A percentile compares a stretch with the other conserved stretches of the same genome.
phyloP scores from a whole-genome alignment of 352 stramenopile species.

The Halophytophthora batemanensis region DNA sequence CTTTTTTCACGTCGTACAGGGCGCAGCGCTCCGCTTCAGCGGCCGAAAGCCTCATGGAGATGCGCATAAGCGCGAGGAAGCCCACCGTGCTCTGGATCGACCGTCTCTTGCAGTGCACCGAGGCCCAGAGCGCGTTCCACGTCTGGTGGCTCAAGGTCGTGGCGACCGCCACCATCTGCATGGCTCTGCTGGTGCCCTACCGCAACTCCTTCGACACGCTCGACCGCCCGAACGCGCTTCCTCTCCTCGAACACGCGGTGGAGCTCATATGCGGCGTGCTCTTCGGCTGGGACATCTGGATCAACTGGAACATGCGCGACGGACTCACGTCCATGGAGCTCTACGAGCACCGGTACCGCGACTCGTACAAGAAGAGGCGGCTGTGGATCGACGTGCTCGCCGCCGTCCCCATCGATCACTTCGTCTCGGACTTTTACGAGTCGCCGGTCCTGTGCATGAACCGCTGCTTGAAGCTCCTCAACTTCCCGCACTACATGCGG shows the following conservation, averaged over 20 bases:
- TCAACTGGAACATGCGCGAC: constrained; percentile 56
- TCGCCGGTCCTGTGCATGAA: constrained; percentile 40
- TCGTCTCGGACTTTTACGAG: constrained; percentile 39
- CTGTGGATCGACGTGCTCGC: constrained; percentile 41
- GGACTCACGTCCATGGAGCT: constrained; percentile 43
- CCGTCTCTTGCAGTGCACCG: constrained; percentile 33
- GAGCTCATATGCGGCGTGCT: constrained; percentile 43
- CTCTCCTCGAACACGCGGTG: constrained; percentile 20
- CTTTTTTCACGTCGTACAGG: constrained; percentile 30
- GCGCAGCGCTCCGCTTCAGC: constrained; percentile 15
- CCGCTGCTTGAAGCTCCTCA: constrained; percentile 48
- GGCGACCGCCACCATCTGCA: constrained; percentile 30
- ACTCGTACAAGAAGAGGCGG: constrained; percentile 32
- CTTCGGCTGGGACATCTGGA: constrained; percentile 57
- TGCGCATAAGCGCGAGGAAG: constrained; percentile 8
- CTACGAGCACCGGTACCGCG: constrained; percentile 40
- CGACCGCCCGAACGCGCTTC: constrained; percentile 18
- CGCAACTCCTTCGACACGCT: constrained; percentile 39
- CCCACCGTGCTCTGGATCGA: constrained; percentile 46
- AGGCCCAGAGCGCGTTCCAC: constrained; percentile 43
- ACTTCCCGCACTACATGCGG: constrained; percentile 48
- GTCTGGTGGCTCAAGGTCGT: constrained; percentile 36
- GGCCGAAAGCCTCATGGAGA: constrained; percentile 5
- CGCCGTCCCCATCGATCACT: constrained; percentile 54
- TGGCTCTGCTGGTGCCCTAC: constrained; percentile 41